These are phyloP conservation scores for Miamiensis avidus DNA, from an alignment of 169 alveolate genomes.

Conservation along the genomic window DNA sequence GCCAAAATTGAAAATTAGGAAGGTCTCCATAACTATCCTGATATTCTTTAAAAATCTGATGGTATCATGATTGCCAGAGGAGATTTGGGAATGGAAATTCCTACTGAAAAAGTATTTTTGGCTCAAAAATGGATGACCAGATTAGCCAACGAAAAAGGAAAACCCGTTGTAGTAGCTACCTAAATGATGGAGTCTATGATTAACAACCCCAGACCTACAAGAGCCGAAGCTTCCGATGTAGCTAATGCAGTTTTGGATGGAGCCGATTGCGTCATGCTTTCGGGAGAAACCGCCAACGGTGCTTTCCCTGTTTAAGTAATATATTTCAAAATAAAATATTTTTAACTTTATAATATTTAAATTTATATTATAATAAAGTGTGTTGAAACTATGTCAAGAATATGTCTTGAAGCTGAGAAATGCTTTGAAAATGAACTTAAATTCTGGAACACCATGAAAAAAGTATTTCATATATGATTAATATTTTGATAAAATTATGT, in stretches of 20 bases:
- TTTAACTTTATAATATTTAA: too few species aligned
- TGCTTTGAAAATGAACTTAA: conserved; percentile 82
- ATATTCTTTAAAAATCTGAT: conserved; percentile 94
- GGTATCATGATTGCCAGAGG: conserved; percentile 99
- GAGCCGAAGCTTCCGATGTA: conserved; percentile 99
- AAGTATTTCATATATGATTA: conserved; percentile 3
- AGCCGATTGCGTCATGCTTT: conserved; percentile 96
- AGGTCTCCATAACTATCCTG: conserved; percentile 95
- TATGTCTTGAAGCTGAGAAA: conserved; percentile 90
- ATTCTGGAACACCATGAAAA: conserved; percentile 78
- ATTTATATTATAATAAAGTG: neutral
- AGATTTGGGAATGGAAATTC: conserved; percentile 98
- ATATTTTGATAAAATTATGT: neutral
- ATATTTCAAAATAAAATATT: too few species aligned
- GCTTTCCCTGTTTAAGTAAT: conserved; percentile 82
- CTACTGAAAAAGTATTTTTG: conserved; percentile 94
- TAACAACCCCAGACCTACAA: conserved; percentile 96
- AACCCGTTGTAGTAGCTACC: conserved; percentile 98
- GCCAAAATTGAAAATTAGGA: conserved; percentile 98
- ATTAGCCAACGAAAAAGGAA: conserved; percentile 86
- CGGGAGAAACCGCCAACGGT: conserved; percentile 94
- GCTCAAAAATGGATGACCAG: conserved; percentile 74
- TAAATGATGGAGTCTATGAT: conserved; percentile 99
- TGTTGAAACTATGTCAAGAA: conserved; percentile 82
- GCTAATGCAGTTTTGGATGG: conserved; percentile 99